phyloP scores from a whole-genome alignment of 441 rosid genomes.

The Sinapis alba region DNA sequence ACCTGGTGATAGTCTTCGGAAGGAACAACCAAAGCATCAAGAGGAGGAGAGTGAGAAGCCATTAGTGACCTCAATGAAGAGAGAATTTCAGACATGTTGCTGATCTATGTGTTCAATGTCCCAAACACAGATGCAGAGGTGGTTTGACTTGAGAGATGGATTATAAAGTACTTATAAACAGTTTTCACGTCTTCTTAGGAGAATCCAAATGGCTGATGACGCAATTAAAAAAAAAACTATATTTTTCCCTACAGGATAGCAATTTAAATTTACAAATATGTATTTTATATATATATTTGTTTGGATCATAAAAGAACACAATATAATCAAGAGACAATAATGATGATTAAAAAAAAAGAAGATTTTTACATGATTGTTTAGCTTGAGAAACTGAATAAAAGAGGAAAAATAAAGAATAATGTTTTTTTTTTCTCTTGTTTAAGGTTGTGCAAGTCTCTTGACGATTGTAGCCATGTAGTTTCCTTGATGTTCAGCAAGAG shows the following conservation, averaged over 20 bases:
- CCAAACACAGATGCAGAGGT: not conserved
- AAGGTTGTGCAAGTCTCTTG: constrained; percentile 72
- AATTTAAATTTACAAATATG: not conserved
- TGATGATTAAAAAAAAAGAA: not conserved
- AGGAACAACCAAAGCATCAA: not conserved
- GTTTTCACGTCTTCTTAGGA: not conserved
- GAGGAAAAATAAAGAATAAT: not conserved
- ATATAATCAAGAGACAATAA: not conserved
- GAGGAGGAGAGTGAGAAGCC: constrained; percentile 5
- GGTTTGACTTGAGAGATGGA: not conserved
- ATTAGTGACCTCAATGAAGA: not conserved
- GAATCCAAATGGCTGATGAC: not conserved
- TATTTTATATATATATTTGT: not conserved
- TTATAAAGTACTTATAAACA: not conserved
- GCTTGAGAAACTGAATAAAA: not conserved
- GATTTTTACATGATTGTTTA: not conserved
- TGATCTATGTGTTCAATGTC: not conserved
- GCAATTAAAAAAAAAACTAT: not conserved
- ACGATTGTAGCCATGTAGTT: constrained; percentile 89
- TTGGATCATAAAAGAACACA: not conserved
- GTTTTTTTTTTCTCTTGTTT: not conserved
- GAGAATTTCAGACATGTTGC: not conserved
- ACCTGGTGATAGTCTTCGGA: constrained; percentile 10
- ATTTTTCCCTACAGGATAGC: not conserved
- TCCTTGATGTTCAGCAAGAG: constrained; percentile 95